Conservation (phyloP, 768 basidiomycete species). For the Tricholoma matsutake region DNA sequence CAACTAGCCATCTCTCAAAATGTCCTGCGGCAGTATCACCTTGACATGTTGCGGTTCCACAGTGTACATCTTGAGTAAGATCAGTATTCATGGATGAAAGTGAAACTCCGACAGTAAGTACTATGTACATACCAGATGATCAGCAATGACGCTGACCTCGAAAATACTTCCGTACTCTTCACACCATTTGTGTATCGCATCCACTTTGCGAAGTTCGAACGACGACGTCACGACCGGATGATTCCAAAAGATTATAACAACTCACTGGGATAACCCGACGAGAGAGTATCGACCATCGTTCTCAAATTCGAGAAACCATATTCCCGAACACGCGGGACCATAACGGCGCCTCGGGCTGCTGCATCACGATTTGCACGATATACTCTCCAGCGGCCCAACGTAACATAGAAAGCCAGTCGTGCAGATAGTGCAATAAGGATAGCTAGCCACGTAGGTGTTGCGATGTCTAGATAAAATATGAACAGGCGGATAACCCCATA, state of each 20-base stretch:
- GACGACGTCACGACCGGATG: no score
- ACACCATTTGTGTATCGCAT: constrained; percentile 22
- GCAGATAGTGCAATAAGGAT: neutral
- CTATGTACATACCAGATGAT: constrained; percentile 29
- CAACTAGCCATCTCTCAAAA: neutral
- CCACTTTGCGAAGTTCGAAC: constrained; percentile 24
- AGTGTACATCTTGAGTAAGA: constrained; percentile 34
- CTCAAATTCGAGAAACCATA: constrained; percentile 20
- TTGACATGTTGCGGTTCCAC: constrained; percentile 36
- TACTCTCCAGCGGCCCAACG: neutral
- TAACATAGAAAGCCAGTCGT: neutral
- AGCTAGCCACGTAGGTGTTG: neutral
- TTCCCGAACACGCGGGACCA: constrained; percentile 29
- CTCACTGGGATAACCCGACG: constrained; percentile 34
- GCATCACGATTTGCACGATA: constrained; percentile 12
- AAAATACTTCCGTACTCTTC: constrained; percentile 22
- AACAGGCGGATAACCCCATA: neutral
- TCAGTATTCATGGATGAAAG: neutral
- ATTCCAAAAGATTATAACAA: neutral
- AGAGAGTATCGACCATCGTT: constrained; percentile 20
- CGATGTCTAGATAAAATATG: neutral
- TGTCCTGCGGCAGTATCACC: neutral
- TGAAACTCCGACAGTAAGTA: neutral
- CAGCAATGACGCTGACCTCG: constrained; percentile 25
- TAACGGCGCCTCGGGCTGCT: constrained; percentile 28